Evolutionary conservation across 2,329 filamentous ascomycete species (phyloP), one percentile per base, ranked within the genome.

Genomic region (Cladophialophora chaetospira): DNA sequence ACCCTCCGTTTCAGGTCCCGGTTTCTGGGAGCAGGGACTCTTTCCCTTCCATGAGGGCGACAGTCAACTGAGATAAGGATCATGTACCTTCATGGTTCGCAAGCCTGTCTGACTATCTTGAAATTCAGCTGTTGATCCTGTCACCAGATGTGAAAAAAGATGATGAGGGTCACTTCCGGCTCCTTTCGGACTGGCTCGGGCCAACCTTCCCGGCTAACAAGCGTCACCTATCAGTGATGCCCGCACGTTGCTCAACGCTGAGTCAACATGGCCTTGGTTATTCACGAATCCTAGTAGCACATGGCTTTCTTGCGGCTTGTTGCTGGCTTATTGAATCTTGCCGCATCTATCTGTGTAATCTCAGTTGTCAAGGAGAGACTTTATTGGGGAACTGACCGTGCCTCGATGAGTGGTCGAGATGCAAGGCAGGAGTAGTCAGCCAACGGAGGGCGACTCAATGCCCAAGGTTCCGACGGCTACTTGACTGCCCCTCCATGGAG

Each of bases 401-500:
- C 38, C 17, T 23, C 44, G 52, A 53, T 58, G 59, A 61, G 59
- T 61, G 59, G 59, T 38, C 44, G 46, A 40, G 11, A 29, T 6
- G 35, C 42, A 21, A 8, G 45, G 26, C 26, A 44, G n/a, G 25
- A 50, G 47, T 58, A 58, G 48, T 60, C 48, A 44, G 36, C 52
- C n/a, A 13, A 9, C 17, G 23, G 48, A 51, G 58, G 54, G 53
- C 44, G 50, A 61, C 53, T 51, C 52, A 49, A 47, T 47, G 33
- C 57, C 57, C 52, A 59, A 21, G 17, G 13, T 53, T 31, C 43
- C 48, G 47, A 28, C 5, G 19, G 26, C 11, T 10, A 44, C 23
- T 11, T 23, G 21, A 17, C 36, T 58, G 56, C 57, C 57, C 58
- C 58, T 61, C 58, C 58, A 58, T 55, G 38, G 57, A 52, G 63